Conservation (phyloP, 1,284 basidiomycete genomes). For the Trichosporon faecale region DNA sequence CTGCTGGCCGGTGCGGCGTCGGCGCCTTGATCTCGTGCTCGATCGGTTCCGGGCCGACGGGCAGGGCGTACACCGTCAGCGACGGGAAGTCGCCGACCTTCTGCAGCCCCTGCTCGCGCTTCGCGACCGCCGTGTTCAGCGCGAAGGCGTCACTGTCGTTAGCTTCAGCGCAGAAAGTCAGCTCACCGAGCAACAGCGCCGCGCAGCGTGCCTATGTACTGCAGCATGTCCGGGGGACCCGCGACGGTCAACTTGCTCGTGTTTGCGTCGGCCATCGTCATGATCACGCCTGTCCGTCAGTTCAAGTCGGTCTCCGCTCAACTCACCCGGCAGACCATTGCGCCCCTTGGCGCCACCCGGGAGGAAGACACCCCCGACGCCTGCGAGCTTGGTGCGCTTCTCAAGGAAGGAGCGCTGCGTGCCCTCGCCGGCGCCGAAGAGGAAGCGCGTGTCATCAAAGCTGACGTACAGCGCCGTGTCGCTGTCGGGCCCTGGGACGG, state of each 20-base stretch:
- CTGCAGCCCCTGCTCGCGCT: constrained; percentile 9
- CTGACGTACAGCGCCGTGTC: constrained; percentile 70
- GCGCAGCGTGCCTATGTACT: constrained; percentile 65
- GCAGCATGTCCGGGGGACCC: constrained; percentile 69
- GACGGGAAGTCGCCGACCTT: constrained; percentile 29
- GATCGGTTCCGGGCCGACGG: constrained; percentile 20
- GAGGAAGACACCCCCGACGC: constrained; percentile 68
- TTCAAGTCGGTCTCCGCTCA: not conserved
- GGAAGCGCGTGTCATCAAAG: constrained; percentile 73
- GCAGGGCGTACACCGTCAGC: constrained; percentile 37
- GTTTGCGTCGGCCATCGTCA: constrained; percentile 74
- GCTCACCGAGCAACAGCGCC: constrained; percentile 34
- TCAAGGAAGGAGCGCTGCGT: constrained; percentile 70
- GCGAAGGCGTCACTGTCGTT: constrained; percentile 26
- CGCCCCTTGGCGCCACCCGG: constrained; percentile 62
- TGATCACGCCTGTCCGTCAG: constrained; percentile 63
- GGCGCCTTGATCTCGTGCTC: not conserved
- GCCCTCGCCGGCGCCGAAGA: constrained; percentile 83
- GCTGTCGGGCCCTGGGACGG: constrained; percentile 64
- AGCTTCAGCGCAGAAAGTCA: constrained; percentile 21
- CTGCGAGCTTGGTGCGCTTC: constrained; percentile 63
- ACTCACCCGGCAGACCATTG: constrained; percentile 66
- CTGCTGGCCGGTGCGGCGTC: constrained; percentile 3
- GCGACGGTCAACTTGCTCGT: constrained; percentile 61
- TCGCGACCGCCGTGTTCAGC: constrained; percentile 21